phyloP scores from a whole-genome alignment of 345 rosid species.

The Gossypium sturtianum region DNA sequence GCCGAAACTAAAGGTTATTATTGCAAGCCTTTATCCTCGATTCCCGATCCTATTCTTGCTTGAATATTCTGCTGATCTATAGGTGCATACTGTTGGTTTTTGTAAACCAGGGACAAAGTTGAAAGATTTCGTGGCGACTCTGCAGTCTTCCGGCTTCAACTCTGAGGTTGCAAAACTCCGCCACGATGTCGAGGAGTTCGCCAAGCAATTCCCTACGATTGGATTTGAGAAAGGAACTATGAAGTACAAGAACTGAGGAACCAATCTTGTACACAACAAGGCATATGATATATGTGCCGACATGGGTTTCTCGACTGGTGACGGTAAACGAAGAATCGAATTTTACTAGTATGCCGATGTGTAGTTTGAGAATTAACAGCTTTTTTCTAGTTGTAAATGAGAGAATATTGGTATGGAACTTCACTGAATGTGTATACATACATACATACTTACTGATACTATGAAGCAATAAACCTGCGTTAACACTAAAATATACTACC shows the following conservation, averaged over 20 bases:
- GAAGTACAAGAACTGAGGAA: slow-evolving; percentile 84
- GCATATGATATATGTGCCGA: neutral
- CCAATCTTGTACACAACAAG: neutral
- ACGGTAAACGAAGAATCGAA: neutral
- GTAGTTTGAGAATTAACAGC: slow-evolving; percentile 14
- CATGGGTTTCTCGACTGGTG: neutral
- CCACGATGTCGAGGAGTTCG: slow-evolving; percentile 68
- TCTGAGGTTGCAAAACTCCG: slow-evolving; percentile 66
- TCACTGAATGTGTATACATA: neutral
- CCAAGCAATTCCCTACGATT: slow-evolving; percentile 90
- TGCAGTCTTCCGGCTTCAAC: slow-evolving; percentile 48
- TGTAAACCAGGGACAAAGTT: slow-evolving; percentile 67
- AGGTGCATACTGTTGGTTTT: slow-evolving; percentile 14
- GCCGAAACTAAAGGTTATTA: slow-evolving; percentile 66
- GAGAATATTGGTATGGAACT: slow-evolving; percentile 20
- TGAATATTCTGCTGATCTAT: slow-evolving; percentile 4
- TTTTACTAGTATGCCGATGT: neutral
- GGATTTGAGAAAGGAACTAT: slow-evolving; percentile 90
- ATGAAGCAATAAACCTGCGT: slow-evolving; percentile 16
- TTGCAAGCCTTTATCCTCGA: neutral
- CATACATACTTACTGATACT: neutral
- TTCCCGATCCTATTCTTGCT: no score
- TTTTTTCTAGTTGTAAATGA: slow-evolving; percentile 12
- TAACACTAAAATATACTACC: neutral
- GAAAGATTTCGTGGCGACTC: slow-evolving; percentile 66